Evolutionary conservation across 345 rosid genomes (phyloP).

Genomic region (Mangifera indica): DNA sequence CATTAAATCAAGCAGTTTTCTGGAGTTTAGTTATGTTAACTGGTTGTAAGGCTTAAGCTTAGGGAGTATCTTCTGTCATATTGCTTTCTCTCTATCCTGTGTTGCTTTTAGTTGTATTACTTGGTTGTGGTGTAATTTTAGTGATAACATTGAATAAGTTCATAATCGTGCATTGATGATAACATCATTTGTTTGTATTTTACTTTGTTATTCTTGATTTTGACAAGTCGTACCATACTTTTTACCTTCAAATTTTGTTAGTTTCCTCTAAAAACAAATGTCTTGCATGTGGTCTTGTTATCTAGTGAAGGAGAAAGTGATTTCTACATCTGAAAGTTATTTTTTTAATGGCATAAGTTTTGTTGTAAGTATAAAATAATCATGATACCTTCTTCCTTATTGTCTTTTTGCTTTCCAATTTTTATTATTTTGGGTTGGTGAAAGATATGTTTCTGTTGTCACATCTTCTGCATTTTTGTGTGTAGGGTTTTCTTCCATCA

Average conservation of each 20-base stretch:
- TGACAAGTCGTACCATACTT: neutral
- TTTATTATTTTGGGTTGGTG: slow-evolving; percentile 1
- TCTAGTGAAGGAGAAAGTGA: neutral
- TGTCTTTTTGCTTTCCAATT: neutral
- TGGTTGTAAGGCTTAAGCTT: neutral
- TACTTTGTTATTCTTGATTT: neutral
- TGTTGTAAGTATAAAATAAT: neutral
- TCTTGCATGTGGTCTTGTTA: slow-evolving; percentile 4
- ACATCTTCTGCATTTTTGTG: slow-evolving; percentile 13
- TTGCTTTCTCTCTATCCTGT: neutral
- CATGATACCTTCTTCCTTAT: neutral
- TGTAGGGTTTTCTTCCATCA: slow-evolving; percentile 49
- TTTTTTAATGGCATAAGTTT: neutral
- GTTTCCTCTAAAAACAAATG: slow-evolving; percentile 7
- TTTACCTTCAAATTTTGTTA: neutral
- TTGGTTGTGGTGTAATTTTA: neutral
- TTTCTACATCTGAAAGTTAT: neutral
- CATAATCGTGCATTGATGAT: slow-evolving; percentile 2
- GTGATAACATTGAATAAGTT: slow-evolving; percentile 9
- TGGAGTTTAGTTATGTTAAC: neutral
- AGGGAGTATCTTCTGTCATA: neutral
- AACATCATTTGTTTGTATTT: neutral
- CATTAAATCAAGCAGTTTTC: neutral
- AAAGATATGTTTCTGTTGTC: neutral
- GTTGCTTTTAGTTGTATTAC: neutral